Percentiles rank a stretch among this genome's conserved stretches.
Conservation (phyloP, 2,329 filamentous ascomycete genomes). For the Colletotrichum orchidophilum region DNA sequence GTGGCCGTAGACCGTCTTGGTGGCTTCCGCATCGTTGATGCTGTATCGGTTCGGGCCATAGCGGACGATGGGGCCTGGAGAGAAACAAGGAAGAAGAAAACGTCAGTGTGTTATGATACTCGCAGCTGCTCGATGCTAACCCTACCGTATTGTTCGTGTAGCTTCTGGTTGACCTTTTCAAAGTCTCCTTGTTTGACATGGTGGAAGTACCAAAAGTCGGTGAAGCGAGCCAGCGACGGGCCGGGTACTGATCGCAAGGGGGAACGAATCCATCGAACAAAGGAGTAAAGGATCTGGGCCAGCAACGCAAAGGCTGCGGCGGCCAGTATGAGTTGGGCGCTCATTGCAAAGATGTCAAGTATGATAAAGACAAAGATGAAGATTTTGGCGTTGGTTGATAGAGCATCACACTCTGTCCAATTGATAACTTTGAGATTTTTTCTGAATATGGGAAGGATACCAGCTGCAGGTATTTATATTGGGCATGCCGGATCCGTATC, state of each 20-base stretch:
- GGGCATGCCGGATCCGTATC: no score
- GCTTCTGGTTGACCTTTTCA: slow-evolving; percentile 39
- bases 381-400: background rate
- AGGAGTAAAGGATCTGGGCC: background rate
- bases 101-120: background rate
- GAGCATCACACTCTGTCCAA: background rate
- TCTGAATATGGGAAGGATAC: background rate
- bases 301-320: background rate
- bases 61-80: slow-evolving; percentile 51
- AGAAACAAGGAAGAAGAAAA: no score
- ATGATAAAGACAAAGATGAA: background rate
- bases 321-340: background rate
- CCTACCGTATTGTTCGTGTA: slow-evolving; percentile 43
- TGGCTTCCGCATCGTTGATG: slow-evolving; percentile 50
- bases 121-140: background rate
- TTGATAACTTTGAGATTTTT: background rate
- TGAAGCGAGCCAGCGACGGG: slow-evolving; percentile 40
- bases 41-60: slow-evolving; percentile 59
- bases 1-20: slow-evolving; percentile 47
- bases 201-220: slow-evolving; percentile 42
- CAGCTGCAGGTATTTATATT: background rate
- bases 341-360: background rate
- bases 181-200: slow-evolving; percentile 40
- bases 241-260: slow-evolving; percentile 41
- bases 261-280: slow-evolving; percentile 28